Base-by-base conservation (phyloP, 2,329 filamentous ascomycete genomes). In the Phyllosticta citriasiana region DNA sequence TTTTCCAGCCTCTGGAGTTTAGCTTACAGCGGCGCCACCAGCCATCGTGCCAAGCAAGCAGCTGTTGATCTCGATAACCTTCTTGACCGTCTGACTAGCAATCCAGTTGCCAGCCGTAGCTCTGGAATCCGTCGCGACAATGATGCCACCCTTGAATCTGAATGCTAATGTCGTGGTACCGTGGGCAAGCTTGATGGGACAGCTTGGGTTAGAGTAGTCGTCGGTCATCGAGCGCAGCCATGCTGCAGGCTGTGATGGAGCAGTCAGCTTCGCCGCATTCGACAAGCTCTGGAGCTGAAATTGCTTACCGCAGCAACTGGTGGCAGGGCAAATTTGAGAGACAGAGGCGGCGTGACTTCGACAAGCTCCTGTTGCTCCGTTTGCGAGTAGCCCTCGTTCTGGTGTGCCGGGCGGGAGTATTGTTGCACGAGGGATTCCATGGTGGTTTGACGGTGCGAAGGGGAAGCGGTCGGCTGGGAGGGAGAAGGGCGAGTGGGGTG, bases 41-140 rank as follows among this genome's bases (percentile, higher is more conserved):
- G 94, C 94, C 93, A 99, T 96, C 68, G 94, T 99, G 66, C 94
- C 94, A 71, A 99, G 79, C 77, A 99, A 83, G 77, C 88, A 88
- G 77, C 83, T 90, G 81, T 96, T 96, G 82, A 96, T 96, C 83
- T 96, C 91, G 73, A 99, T 97, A 68, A 99, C 94, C 84, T 99
- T 99, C 86, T 99, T 99, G 73, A 99, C 94, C 59, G 94, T 99
- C 83, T 99, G 94, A 79, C 90, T 96, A 67, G 94, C 94, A 78
- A 99, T 99, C 94, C 94, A 99, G 84, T 94, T 95, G 71, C 94
- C 94, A 30, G 94, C 93, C 55, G 94, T 96, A 63, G 94, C 94
- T 79, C 94, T 87, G 63, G 94, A 99, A 79, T 99, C 94, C 63
- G 94, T 99, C 60, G 93, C 93, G 58, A 99, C 93, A 73, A 99